phyloP scores from a whole-genome alignment of 257 asterid species.

The Cordia subcordata region DNA sequence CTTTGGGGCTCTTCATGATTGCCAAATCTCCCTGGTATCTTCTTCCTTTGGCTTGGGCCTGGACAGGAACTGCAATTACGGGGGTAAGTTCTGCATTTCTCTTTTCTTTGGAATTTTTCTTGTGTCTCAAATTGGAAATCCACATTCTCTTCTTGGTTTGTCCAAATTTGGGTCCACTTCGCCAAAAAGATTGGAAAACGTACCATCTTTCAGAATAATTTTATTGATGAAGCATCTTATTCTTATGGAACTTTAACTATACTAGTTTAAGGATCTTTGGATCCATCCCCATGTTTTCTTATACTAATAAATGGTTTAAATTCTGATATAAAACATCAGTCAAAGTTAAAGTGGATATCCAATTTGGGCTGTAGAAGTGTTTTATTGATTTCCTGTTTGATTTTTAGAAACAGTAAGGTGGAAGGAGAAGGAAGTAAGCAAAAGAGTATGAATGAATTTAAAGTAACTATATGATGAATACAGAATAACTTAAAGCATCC shows the following conservation, averaged over 20 bases:
- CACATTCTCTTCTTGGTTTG: background rate
- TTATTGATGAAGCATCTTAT: too few relatives aligned
- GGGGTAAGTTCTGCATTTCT: constrained; percentile 58
- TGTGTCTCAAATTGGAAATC: background rate
- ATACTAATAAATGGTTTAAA: too few relatives aligned
- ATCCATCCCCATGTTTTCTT: too few relatives aligned
- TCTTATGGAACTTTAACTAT: too few relatives aligned
- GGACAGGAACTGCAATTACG: constrained; percentile 97
- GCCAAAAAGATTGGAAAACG: background rate
- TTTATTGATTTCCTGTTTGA: background rate
- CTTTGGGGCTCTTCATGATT: constrained; percentile 78
- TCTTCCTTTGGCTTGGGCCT: constrained; percentile 99
- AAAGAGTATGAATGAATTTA: background rate
- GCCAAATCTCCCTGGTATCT: constrained; percentile 97
- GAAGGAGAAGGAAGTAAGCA: background rate
- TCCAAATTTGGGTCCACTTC: background rate
- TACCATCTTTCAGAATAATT: too few relatives aligned
- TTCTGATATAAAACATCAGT: too few relatives aligned
- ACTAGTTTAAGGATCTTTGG: too few relatives aligned
- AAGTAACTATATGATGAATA: background rate
- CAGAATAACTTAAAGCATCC: too few relatives aligned
- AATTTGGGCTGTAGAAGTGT: too few relatives aligned
- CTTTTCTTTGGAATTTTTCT: background rate
- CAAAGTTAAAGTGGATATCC: too few relatives aligned
- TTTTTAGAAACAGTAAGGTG: constrained; percentile 1